Evolutionary conservation across 129 eudicot genomes (phyloP).

Genomic region (Ambrosia artemisiifolia): DNA sequence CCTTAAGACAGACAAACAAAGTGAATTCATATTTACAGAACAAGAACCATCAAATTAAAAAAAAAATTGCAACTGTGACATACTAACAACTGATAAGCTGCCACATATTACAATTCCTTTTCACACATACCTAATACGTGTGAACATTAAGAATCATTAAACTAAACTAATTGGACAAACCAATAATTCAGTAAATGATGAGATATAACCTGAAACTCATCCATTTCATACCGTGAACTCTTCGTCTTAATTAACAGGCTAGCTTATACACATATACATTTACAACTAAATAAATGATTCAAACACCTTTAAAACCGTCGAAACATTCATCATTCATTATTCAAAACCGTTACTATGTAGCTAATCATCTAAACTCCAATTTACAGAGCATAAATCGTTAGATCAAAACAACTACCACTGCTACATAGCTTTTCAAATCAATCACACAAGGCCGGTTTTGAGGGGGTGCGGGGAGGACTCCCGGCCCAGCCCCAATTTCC

Average conservation of each 20-base stretch:
- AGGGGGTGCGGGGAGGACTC: no score
- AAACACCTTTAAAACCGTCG: not conserved
- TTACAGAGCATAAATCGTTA: slow-evolving; percentile 4
- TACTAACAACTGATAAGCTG: slow-evolving; percentile 10
- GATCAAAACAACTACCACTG: not conserved
- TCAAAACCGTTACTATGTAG: not conserved
- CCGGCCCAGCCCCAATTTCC: no score
- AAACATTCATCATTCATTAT: not conserved
- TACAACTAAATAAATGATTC: no score
- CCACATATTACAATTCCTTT: slow-evolving; percentile 3
- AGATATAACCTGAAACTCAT: not conserved
- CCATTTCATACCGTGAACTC: not conserved
- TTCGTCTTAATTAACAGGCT: not conserved
- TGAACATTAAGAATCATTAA: not conserved
- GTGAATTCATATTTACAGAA: not conserved
- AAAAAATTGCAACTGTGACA: not conserved
- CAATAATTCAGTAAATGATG: not conserved
- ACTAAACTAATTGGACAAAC: not conserved
- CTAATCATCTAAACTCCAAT: not conserved
- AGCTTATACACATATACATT: not conserved
- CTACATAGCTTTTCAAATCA: not conserved
- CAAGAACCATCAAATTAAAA: slow-evolving; percentile 1
- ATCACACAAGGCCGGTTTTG: no score
- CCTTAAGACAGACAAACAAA: not conserved
- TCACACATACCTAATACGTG: slow-evolving; percentile 1